These are phyloP conservation scores for Sisymbrium irio DNA, from an alignment of 345 rosid species.

Conservation along the genomic window DNA sequence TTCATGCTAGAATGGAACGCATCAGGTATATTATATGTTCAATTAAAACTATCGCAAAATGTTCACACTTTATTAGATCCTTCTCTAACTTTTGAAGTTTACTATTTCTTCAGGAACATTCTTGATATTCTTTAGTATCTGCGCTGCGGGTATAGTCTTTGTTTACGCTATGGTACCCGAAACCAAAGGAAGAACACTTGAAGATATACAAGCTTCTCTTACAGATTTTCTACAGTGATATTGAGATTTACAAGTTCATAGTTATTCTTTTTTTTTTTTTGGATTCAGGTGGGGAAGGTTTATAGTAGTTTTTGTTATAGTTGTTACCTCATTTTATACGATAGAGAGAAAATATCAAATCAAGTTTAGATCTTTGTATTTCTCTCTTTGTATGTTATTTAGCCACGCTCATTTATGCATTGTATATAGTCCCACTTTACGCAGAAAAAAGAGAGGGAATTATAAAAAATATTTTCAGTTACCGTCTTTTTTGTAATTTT, in stretches of 20 bases:
- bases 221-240: conserved; percentile 31
- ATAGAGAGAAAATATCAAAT: conserved; percentile 5
- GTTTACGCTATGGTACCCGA: conserved; percentile 56
- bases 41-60: not conserved
- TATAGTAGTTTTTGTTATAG: conserved; percentile 24
- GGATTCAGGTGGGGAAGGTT: conserved; percentile 7
- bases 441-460: not conserved
- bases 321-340: conserved; percentile 9
- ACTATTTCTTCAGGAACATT: conserved; percentile 46
- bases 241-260: not conserved
- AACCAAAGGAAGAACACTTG: conserved; percentile 59
- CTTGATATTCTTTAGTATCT: conserved; percentile 41
- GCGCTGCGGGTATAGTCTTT: conserved; percentile 34
- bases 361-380: not conserved
- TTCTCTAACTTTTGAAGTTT: not conserved
- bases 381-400: not conserved
- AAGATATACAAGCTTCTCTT: conserved; percentile 54
- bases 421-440: conserved; percentile 7
- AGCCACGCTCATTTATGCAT: conserved; percentile 4
- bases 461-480: no score
- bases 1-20: conserved; percentile 54
- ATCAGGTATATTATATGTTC: conserved; percentile 35
- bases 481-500: no score
- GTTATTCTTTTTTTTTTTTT: not conserved
- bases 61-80: not conserved